A percentile compares a stretch with the other conserved stretches of the same genome.
Conservation (phyloP, 192 early-diverging fungal species). For the Chytriomyces confervae region DNA sequence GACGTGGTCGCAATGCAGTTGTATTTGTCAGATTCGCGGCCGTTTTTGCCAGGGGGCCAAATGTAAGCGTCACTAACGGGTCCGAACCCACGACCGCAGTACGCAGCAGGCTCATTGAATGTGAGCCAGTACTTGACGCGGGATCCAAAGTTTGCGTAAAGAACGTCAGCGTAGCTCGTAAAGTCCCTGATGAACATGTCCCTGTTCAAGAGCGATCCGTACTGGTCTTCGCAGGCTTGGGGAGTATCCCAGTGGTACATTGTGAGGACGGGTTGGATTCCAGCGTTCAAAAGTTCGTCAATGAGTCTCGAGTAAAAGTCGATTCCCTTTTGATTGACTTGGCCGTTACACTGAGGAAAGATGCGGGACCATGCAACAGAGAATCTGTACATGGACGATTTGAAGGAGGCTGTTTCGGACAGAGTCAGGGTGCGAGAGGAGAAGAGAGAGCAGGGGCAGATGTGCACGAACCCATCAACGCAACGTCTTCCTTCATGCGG, state of each 20-base stretch:
- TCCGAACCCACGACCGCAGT: constrained; percentile 33
- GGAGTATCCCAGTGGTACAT: constrained; percentile 55
- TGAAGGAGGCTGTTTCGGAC: constrained; percentile 21
- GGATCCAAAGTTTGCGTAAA: constrained; percentile 48
- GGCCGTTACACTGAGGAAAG: constrained; percentile 35
- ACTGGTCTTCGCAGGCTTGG: constrained; percentile 43
- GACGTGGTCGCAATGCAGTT: constrained; percentile 31
- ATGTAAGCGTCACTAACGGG: not conserved
- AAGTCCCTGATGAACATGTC: constrained; percentile 46
- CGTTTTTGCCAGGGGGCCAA: not conserved
- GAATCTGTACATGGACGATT: constrained; percentile 44
- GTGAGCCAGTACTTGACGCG: constrained; percentile 57
- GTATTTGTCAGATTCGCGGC: not conserved
- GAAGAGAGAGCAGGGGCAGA: constrained; percentile 38
- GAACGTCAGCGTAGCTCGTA: constrained; percentile 41
- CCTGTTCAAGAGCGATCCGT: constrained; percentile 39
- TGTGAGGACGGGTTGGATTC: constrained; percentile 46
- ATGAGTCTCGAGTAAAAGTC: constrained; percentile 54
- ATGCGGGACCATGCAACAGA: constrained; percentile 59
- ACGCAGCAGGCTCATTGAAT: constrained; percentile 50
- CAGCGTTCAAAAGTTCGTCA: constrained; percentile 44
- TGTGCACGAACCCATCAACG: constrained; percentile 44
- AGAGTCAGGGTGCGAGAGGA: not conserved
- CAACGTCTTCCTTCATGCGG: constrained; percentile 40
- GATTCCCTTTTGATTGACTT: constrained; percentile 47